Base-by-base conservation (phyloP, 768 basidiomycete species). In the Agaricus blazei region DNA sequence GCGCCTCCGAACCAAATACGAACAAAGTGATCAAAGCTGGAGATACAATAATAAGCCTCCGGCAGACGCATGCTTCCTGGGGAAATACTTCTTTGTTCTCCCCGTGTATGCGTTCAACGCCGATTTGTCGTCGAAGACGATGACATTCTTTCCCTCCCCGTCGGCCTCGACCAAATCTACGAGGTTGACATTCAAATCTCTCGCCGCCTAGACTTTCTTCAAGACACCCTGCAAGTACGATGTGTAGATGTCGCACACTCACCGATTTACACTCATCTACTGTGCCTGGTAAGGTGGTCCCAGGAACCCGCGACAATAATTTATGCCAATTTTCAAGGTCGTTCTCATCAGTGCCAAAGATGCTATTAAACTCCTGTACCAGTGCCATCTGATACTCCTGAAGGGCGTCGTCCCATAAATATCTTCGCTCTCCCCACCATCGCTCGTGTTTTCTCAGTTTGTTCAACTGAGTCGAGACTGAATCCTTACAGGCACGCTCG, bases 161-260 rank as follows among this genome's bases (percentile, higher is more conserved):
- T 37, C 48, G 4, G 60, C 60, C 3, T 58, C 58, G 5, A 38
- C 48, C 4, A 56, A 34, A 56, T 72, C 71, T 6, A 71, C 64
- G n/a, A 72, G 57, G 50, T 74, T 74, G 41, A 74, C 68, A 44
- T 70, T 63, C 1, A 61, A 61, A 23, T 40, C 49, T 9, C 58
- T 47, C 5, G 71, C 63, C 7, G 54, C 63, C 69, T 70, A 46
- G 3, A 51, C 12, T 26, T 23, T 4, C 28, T 31, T n/a, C 15
- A 36, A 24, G 8, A 36, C 5, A n/a, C n/a, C 24, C n/a, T 31
- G 31, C 31, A 9, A 27, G 38, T 7, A 31, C 14, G 27, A 24
- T 12, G 24, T 29, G 34, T 15, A 4, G 38, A 40, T 14, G 31
- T 36, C 27, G 26, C 9, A 5, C 4, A 51, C 56, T 46, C 36